A percentile compares a stretch with the other conserved stretches of the same genome.
These are phyloP conservation scores for Entomortierella lignicola DNA, from an alignment of 192 early-diverging fungal genomes.

Conservation along the genomic window DNA sequence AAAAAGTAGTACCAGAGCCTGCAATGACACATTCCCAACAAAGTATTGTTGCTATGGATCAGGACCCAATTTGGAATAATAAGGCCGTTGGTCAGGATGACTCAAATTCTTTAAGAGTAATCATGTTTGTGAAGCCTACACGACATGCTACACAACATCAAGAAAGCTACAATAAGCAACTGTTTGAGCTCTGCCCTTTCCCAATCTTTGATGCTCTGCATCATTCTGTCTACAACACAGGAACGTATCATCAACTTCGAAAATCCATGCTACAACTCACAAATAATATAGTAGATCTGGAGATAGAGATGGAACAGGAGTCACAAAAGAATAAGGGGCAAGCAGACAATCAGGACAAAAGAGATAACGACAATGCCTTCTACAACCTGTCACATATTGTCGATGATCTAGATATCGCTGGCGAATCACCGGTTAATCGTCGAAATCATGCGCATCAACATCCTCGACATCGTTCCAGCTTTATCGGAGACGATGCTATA, in stretches of 20 bases:
- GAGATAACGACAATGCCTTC: background rate
- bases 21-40: background rate
- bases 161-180: constrained; percentile 25
- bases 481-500: constrained; percentile 22
- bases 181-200: constrained; percentile 51
- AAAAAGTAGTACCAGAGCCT: too few species aligned
- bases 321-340: background rate
- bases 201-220: constrained; percentile 56
- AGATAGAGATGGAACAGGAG: constrained; percentile 28
- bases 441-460: constrained; percentile 5
- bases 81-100: background rate
- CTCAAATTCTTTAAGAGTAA: constrained; percentile 35
- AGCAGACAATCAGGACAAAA: background rate
- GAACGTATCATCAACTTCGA: constrained; percentile 45
- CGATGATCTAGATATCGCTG: background rate
- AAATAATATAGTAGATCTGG: constrained; percentile 47
- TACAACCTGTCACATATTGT: background rate
- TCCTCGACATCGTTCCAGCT: constrained; percentile 23
- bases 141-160: constrained; percentile 35
- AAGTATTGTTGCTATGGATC: constrained; percentile 34
- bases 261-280: constrained; percentile 49
- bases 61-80: constrained; percentile 27
- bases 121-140: constrained; percentile 56
- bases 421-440: constrained; percentile 5
- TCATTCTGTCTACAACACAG: constrained; percentile 53